phyloP scores from a whole-genome alignment of 2,329 filamentous ascomycete species.

The Graphiopsis chlorocephala region DNA sequence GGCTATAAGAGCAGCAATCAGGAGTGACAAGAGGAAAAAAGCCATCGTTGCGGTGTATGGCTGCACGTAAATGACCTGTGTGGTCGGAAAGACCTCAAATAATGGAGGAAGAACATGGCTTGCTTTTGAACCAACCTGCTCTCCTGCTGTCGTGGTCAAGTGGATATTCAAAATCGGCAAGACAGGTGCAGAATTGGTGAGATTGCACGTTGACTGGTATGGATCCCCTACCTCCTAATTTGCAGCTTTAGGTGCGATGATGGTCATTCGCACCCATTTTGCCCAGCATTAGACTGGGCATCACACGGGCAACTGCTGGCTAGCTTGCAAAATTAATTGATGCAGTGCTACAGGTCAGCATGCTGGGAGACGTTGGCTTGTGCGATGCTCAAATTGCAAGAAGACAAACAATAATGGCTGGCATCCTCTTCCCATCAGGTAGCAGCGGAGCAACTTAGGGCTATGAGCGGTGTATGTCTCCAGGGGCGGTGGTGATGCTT shows the following conservation, averaged over 20 bases:
- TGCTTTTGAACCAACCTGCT: background rate
- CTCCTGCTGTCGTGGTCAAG: background rate
- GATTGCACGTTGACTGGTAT: background rate
- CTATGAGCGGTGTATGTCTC: background rate
- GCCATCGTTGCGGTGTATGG: background rate
- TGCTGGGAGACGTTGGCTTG: constrained; percentile 4
- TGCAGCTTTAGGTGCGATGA: background rate
- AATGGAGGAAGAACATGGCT: background rate
- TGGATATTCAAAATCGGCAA: background rate
- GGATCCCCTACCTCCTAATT: background rate
- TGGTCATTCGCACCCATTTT: background rate
- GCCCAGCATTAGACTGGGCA: background rate
- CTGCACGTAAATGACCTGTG: background rate
- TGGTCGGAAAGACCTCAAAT: background rate
- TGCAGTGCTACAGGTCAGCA: background rate
- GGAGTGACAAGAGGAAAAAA: constrained; percentile 15
- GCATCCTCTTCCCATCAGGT: background rate
- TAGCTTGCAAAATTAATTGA: background rate
- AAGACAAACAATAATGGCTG: background rate
- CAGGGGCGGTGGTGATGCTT: background rate
- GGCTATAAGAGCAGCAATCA: constrained; percentile 17
- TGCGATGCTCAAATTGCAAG: background rate
- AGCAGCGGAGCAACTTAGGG: background rate
- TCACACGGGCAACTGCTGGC: background rate
- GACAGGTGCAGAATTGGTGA: background rate